Percentiles rank a stretch among this genome's conserved stretches.
Evolutionary conservation across 352 stramenopile species (phyloP).

Genomic region (Pythium aquatile): DNA sequence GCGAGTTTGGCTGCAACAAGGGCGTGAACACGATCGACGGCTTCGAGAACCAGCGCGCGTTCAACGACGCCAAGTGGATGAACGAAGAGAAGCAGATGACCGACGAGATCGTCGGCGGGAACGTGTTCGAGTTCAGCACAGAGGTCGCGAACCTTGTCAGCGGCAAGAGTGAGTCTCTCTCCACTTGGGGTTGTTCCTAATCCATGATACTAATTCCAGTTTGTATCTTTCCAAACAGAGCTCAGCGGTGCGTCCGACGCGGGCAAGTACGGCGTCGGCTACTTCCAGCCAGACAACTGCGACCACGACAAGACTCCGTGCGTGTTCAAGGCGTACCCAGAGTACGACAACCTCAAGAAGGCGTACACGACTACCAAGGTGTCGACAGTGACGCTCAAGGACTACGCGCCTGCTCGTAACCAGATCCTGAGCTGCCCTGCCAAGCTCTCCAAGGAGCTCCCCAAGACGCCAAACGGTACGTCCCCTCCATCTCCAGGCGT

Average conservation of each 20-base stretch:
- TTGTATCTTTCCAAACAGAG: conserved; percentile 5
- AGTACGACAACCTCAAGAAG: conserved; percentile 48
- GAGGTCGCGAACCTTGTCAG: conserved; percentile 38
- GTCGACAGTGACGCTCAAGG: conserved; percentile 38
- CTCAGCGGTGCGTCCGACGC: conserved; percentile 35
- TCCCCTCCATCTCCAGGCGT: neutral
- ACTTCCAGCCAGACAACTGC: conserved; percentile 45
- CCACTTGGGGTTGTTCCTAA: no score
- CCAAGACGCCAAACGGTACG: conserved; percentile 18
- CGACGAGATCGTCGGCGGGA: conserved; percentile 36
- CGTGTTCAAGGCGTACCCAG: conserved; percentile 44
- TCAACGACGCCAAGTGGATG: conserved; percentile 54
- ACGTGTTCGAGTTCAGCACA: conserved; percentile 43
- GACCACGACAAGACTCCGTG: conserved; percentile 43
- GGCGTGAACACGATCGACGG: conserved; percentile 50
- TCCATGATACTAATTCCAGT: no score
- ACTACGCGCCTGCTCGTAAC: conserved; percentile 30
- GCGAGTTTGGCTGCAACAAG: conserved; percentile 55
- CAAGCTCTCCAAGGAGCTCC: conserved; percentile 39
- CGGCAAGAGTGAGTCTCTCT: conserved; percentile 1
- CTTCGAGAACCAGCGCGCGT: conserved; percentile 47
- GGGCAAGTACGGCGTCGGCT: conserved; percentile 47
- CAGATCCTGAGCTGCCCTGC: conserved; percentile 32
- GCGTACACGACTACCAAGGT: conserved; percentile 49
- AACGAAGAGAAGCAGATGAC: conserved; percentile 42